Evolutionary conservation across 495 filamentous ascomycete species (phyloP), one percentile per base, ranked within the genome.

Genomic region (Penicillium atrosanguineum): DNA sequence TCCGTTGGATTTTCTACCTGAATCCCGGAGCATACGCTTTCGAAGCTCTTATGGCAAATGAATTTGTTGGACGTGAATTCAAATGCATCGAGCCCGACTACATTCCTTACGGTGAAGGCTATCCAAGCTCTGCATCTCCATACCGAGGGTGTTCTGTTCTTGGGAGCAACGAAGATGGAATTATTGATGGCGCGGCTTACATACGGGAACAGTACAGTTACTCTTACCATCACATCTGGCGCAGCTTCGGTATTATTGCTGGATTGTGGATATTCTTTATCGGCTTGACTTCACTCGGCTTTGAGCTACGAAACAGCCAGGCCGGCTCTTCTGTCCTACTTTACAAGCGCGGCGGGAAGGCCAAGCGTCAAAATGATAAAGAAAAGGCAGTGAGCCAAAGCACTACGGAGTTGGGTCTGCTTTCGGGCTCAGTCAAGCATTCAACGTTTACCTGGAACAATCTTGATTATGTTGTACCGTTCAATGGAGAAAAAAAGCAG

Each of bases 41-140:
- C 58, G 92, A 97, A 69, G 78, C 87, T 0, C 70, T 97, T 12
- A 89, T 97, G 86, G 84, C 94, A 44, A 96, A 96, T 64, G 92
- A 96, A 69, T 97, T 95, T 62, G 75, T 81, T 47, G 72, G 76
- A 28, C 82, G 93, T 59, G 87, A 91, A 82, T 79, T 89, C 51
- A 85, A 90, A 46, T 90, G 92, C 60, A 89, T 92, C 57, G 74
- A 75, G 20, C 65, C 79, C 1, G 76, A 84, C 25, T 79, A 85
- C 38, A 71, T 92, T 45, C 81, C 75, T 0, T 91, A 88, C 50
- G 82, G 80, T 0, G 55, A 72, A 16, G 77, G 83, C 15, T 87
- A 85, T 0, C 68, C 87, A 3, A 70, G 83, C 46, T 79, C 83
- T 0, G 70, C 74, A 11, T 86, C 86, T 0, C 65, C 72, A 3